Evolutionary conservation across 768 basidiomycete genomes (phyloP).

Genomic region (Amyloporia xantha): DNA sequence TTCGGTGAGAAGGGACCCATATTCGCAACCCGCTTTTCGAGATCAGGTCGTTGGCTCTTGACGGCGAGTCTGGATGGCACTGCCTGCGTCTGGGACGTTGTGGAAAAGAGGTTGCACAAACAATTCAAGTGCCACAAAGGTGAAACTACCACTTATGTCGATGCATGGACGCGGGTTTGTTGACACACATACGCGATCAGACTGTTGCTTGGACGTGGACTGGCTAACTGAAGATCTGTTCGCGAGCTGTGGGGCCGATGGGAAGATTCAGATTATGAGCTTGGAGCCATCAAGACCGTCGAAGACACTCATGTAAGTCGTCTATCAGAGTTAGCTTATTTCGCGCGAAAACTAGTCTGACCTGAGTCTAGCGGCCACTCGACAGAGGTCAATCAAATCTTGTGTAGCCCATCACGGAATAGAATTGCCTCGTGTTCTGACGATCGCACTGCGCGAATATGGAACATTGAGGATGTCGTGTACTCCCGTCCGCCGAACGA

Average conservation of each 20-base stretch:
- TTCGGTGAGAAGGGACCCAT: slow-evolving; percentile 61
- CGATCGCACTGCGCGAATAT: slow-evolving; percentile 71
- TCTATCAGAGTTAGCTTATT: no score
- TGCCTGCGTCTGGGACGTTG: slow-evolving; percentile 73
- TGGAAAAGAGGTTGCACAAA: slow-evolving; percentile 48
- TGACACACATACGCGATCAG: slow-evolving; percentile 28
- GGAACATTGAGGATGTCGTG: slow-evolving; percentile 51
- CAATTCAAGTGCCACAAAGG: slow-evolving; percentile 66
- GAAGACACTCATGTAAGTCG: slow-evolving; percentile 55
- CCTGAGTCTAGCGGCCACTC: slow-evolving; percentile 64
- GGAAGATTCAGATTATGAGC: slow-evolving; percentile 52
- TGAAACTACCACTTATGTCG: slow-evolving; percentile 26
- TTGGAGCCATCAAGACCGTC: slow-evolving; percentile 48
- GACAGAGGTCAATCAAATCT: slow-evolving; percentile 75
- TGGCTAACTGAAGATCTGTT: slow-evolving; percentile 71
- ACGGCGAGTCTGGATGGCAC: slow-evolving; percentile 76
- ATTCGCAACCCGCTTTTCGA: slow-evolving; percentile 74
- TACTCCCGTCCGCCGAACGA: slow-evolving; percentile 27
- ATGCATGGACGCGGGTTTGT: no score
- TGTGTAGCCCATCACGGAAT: slow-evolving; percentile 58
- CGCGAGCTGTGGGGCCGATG: slow-evolving; percentile 69
- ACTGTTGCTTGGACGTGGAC: slow-evolving; percentile 75
- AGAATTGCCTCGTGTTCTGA: slow-evolving; percentile 78
- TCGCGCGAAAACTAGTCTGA: not conserved
- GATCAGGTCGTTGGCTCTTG: slow-evolving; percentile 62